Percentiles rank a stretch among this genome's conserved stretches.
Conservation (phyloP, 768 basidiomycete species). For the Ephemerocybe angulata region DNA sequence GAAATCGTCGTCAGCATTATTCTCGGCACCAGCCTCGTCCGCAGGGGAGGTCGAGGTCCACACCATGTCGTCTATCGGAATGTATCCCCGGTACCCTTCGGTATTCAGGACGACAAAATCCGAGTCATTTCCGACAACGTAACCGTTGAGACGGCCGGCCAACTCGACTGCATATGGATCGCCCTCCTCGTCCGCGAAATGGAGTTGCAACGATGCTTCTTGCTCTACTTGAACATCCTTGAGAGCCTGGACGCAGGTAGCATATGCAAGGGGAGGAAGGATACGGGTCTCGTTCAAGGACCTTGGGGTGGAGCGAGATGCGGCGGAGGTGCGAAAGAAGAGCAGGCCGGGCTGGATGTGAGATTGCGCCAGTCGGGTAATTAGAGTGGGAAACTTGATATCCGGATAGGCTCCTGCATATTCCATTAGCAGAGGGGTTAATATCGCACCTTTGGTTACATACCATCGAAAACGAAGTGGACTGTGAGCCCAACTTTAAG, state of each 20-base stretch:
- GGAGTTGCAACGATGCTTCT: slow-evolving; percentile 41
- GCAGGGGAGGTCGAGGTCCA: slow-evolving; percentile 45
- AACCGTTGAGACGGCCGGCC: slow-evolving; percentile 68
- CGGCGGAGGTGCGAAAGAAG: slow-evolving; percentile 76
- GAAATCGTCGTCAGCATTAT: slow-evolving; percentile 50
- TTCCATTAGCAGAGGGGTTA: slow-evolving; percentile 13
- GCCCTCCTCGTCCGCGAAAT: slow-evolving; percentile 78
- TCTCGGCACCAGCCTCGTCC: slow-evolving; percentile 27
- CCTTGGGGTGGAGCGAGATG: slow-evolving; percentile 58
- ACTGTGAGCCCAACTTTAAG: slow-evolving; percentile 58
- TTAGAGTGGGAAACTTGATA: slow-evolving; percentile 69
- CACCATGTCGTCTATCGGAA: slow-evolving; percentile 71
- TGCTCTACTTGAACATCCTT: slow-evolving; percentile 31
- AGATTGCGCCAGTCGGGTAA: slow-evolving; percentile 54
- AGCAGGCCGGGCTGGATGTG: slow-evolving; percentile 60
- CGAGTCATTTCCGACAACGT: slow-evolving; percentile 76
- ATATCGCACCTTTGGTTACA: slow-evolving; percentile 15
- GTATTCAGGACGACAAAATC: slow-evolving; percentile 78
- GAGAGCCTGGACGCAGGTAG: slow-evolving; percentile 56
- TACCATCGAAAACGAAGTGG: slow-evolving; percentile 84
- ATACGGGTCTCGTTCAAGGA: slow-evolving; percentile 74
- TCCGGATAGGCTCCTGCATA: slow-evolving; percentile 60
- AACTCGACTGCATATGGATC: slow-evolving; percentile 84
- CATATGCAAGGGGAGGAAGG: slow-evolving; percentile 63
- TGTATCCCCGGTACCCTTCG: slow-evolving; percentile 74